phyloP scores from a whole-genome alignment of 106 monocot species.

The Dendrobium chrysotoxum region DNA sequence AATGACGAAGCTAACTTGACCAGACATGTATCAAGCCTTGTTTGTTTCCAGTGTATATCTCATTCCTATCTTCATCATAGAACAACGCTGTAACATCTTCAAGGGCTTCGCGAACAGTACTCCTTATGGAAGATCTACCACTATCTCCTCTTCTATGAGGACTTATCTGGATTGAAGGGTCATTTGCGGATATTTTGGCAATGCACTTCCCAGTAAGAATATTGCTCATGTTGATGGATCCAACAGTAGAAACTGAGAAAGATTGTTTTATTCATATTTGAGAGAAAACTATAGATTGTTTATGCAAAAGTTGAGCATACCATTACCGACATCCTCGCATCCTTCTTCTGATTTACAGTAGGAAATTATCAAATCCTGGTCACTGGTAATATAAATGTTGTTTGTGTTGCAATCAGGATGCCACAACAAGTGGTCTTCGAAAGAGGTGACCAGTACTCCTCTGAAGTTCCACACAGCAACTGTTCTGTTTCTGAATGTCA shows the following conservation, averaged over 20 bases:
- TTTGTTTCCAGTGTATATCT: conserved; percentile 75
- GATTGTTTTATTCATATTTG: no score
- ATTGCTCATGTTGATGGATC: conserved; percentile 73
- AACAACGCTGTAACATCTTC: conserved; percentile 69
- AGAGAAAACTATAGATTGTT: no score
- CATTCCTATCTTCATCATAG: conserved; percentile 78
- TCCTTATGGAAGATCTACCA: conserved; percentile 25
- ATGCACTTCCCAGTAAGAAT: conserved; percentile 30
- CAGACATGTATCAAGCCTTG: conserved; percentile 71
- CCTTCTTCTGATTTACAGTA: conserved; percentile 80
- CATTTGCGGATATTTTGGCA: conserved; percentile 34
- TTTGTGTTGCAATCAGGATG: conserved; percentile 91
- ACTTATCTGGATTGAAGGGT: conserved; percentile 24
- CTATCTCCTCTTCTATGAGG: conserved; percentile 21
- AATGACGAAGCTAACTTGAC: conserved; percentile 37
- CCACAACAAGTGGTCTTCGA: conserved; percentile 82
- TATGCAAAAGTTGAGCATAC: conserved; percentile 1
- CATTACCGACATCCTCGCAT: conserved; percentile 45
- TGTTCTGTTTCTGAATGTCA: conserved; percentile 72
- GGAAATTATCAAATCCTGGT: conserved; percentile 91
- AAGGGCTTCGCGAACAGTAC: conserved; percentile 33
- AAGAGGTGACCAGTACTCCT: conserved; percentile 75
- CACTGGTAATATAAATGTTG: conserved; percentile 87
- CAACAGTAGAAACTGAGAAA: conserved; percentile 15
- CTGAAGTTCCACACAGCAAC: conserved; percentile 80